Evolutionary conservation across 441 rosid genomes (phyloP).

Genomic region (Pelargonium myrrhifolium): DNA sequence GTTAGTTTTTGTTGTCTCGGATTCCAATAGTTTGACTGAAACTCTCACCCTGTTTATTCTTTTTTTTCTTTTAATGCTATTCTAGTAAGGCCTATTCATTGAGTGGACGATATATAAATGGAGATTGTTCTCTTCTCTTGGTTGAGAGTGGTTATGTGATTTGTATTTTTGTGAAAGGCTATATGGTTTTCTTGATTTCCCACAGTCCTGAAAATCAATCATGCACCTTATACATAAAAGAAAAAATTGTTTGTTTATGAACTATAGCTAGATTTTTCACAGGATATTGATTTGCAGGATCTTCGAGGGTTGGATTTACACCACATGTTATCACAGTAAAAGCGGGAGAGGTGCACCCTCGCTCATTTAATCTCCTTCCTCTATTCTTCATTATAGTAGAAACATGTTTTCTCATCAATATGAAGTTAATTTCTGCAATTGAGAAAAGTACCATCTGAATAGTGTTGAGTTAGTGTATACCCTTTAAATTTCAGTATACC

Average conservation of each 20-base stretch:
- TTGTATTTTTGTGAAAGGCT: no score
- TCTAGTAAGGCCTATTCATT: no score
- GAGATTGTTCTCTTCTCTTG: no score
- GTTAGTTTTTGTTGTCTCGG: no score
- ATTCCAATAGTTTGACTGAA: no score
- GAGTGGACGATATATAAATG: no score
- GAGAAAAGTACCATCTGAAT: neutral
- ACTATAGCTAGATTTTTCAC: neutral
- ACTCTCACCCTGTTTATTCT: no score
- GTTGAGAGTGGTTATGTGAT: no score
- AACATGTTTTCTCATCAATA: neutral
- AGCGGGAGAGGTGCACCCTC: slow-evolving; percentile 26
- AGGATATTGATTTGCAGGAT: slow-evolving; percentile 12
- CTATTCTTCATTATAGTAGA: neutral
- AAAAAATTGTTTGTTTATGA: neutral
- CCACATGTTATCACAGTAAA: slow-evolving; percentile 27
- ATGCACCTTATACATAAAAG: neutral
- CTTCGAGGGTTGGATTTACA: slow-evolving; percentile 18
- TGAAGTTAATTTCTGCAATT: neutral
- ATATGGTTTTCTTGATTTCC: no score
- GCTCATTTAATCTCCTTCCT: neutral
- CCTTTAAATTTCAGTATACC: neutral
- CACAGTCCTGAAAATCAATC: neutral
- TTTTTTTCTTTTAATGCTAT: no score
- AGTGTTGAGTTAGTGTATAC: neutral